Conservation (phyloP, 345 rosid genomes). For the Sonneratia alba region DNA sequence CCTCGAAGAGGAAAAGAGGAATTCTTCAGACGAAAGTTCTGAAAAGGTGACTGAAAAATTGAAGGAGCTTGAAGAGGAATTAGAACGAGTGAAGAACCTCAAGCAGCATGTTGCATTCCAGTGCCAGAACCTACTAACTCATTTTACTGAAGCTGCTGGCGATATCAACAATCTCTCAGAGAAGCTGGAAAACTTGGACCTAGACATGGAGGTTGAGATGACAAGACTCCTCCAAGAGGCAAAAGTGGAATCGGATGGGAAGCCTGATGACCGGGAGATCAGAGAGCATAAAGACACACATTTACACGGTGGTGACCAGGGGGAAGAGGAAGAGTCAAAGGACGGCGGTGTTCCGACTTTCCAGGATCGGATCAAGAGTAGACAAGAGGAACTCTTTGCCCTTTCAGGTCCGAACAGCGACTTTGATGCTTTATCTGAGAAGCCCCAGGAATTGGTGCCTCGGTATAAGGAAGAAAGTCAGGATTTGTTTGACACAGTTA, state of each 20-base stretch:
- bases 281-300: constrained; percentile 9
- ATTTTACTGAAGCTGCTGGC: constrained; percentile 40
- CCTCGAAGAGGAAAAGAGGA: constrained; percentile 55
- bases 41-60: constrained; percentile 34
- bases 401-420: constrained; percentile 14
- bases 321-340: not conserved
- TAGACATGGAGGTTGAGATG: constrained; percentile 40
- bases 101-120: constrained; percentile 9
- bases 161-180: constrained; percentile 37
- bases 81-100: too few species aligned
- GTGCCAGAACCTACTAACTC: constrained; percentile 35
- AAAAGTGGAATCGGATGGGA: constrained; percentile 6
- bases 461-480: constrained; percentile 32
- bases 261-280: constrained; percentile 7
- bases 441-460: constrained; percentile 12
- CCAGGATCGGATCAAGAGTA: not conserved
- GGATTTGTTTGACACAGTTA: constrained; percentile 23
- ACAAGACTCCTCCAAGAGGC: constrained; percentile 17
- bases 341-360: constrained; percentile 1
- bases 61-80: constrained; percentile 16
- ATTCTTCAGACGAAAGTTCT: constrained; percentile 23
- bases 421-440: constrained; percentile 13
- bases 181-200: constrained; percentile 41
- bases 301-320: not conserved
- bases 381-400: constrained; percentile 12